A percentile compares a stretch with the other conserved stretches of the same genome.
Conservation (phyloP, 371 early-diverging fungal genomes). For the Lichtheimia ramosa region DNA sequence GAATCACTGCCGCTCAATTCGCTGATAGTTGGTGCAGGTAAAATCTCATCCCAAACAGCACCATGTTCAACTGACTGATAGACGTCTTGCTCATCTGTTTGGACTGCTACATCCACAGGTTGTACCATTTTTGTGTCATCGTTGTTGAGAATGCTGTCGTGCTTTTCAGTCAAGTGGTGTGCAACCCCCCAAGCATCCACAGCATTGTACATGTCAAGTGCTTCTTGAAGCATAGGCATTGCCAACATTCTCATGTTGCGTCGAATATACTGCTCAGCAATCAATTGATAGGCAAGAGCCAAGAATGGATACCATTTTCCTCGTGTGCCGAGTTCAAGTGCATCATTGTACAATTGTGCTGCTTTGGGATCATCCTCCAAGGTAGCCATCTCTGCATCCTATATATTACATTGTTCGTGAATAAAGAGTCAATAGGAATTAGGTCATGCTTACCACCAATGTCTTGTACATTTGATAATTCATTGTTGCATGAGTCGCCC, state of each 20-base stretch:
- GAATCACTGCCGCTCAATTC: conserved; percentile 18
- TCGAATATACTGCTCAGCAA: conserved; percentile 30
- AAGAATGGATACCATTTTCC: conserved; percentile 33
- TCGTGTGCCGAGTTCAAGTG: conserved; percentile 23
- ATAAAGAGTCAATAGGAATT: background rate
- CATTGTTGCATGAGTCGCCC: conserved; percentile 31
- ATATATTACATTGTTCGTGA: background rate
- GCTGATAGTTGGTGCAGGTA: conserved; percentile 24
- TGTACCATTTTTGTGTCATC: background rate
- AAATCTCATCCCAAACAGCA: conserved; percentile 4
- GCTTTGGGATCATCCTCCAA: conserved; percentile 13
- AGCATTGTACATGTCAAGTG: conserved; percentile 31
- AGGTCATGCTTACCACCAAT: conserved; percentile 28
- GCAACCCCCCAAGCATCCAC: conserved; percentile 45
- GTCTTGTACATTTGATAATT: conserved; percentile 41
- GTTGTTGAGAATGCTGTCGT: conserved; percentile 11
- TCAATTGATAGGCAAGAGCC: conserved; percentile 30
- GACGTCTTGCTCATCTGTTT: conserved; percentile 30
- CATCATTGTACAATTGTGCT: conserved; percentile 25
- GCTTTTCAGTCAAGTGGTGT: conserved; percentile 26
- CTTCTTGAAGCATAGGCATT: conserved; percentile 23
- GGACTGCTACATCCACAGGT: conserved; percentile 19
- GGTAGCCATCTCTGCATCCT: conserved; percentile 37
- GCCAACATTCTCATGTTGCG: conserved; percentile 28
- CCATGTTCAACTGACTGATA: background rate